Base-by-base conservation (phyloP, 1,139 yeast species). In the Yamadazyma kanchanaburiensis region DNA sequence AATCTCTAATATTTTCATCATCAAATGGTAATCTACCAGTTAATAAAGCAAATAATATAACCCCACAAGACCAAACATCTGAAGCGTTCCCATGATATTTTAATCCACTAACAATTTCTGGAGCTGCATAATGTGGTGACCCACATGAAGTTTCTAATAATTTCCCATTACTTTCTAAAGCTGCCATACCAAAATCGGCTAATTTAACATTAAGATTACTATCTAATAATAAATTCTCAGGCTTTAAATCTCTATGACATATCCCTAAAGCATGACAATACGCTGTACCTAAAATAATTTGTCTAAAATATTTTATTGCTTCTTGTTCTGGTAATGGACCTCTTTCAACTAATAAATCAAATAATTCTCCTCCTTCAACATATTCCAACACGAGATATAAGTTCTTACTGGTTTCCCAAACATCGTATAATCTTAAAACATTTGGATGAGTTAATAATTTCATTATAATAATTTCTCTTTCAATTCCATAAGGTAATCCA, bases 161-260 rank as follows among this genome's bases (percentile, higher is more conserved):
- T 53, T 76, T 78, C 25, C 81, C 84, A 35, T 79, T 78, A 38
- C 81, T 71, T 54, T 83, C 89, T 40, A 83, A 61, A 15, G 94
- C 91, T 15, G 94, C 94, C 94, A 83, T 83, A 29, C 94, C 94
- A 49, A 83, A 83, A 56, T 83, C 94, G 6, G 94, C 94, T 43
- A 83, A 75, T 48, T 83, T 83, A 31, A 83, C 83, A 42, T 77
- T 79, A 33, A 77, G 68, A 32, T 77, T 68, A 26, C 75, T 74
- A 53, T 83, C 91, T 22, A 83, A 58, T 34, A 83, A 55, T 35
- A 83, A 62, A 54, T 83, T 83, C 49, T 83, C 94, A 6, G 91
- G 91, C 52, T 83, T 83, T 50, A 83, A 66, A 57, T 83, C 94
- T 49, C 94, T 71, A 50, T 83, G 94, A 46, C 89, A 81, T 38